A percentile compares a stretch with the other conserved stretches of the same genome.
Conservation (phyloP, 345 rosid genomes). For the Sisymbrium irio region DNA sequence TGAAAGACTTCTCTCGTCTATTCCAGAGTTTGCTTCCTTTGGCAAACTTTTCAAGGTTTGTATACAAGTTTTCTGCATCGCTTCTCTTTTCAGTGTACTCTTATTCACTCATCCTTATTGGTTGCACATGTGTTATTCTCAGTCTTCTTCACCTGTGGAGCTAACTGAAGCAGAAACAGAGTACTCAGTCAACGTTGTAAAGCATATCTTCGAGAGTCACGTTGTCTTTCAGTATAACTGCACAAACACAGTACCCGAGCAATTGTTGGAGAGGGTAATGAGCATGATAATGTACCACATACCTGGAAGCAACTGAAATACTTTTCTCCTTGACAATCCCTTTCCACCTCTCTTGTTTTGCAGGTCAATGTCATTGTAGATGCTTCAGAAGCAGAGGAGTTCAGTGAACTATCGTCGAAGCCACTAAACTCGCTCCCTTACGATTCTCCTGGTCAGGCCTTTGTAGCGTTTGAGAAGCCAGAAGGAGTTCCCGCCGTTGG, state of each 20-base stretch:
- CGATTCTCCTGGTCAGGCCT: conserved; percentile 88
- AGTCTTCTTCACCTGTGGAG: conserved; percentile 92
- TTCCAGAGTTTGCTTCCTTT: conserved; percentile 74
- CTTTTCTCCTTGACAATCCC: not conserved
- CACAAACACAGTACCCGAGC: conserved; percentile 93
- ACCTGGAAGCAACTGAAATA: not conserved
- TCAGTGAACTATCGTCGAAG: conserved; percentile 62
- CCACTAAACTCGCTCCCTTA: conserved; percentile 83
- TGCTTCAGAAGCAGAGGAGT: conserved; percentile 89
- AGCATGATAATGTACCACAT: conserved; percentile 1
- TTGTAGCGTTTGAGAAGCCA: conserved; percentile 86
- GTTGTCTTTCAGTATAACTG: conserved; percentile 96
- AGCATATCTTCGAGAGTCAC: conserved; percentile 84
- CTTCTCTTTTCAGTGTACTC: not conserved
- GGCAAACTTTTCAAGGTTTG: conserved; percentile 93
- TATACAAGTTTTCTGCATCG: not conserved
- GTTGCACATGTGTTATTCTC: conserved; percentile 10
- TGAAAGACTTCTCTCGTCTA: conserved; percentile 76
- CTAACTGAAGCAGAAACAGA: conserved; percentile 98
- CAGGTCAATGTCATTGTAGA: conserved; percentile 88
- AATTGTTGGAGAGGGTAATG: conserved; percentile 84
- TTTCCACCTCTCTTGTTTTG: conserved; percentile 7
- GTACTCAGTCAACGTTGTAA: conserved; percentile 88
- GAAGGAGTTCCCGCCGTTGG: conserved; percentile 80
- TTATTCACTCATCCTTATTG: not conserved